Percentiles rank a stretch among this genome's conserved stretches.
phyloP scores from a whole-genome alignment of 2,329 filamentous ascomycete species.

The Lachnellula cervina region DNA sequence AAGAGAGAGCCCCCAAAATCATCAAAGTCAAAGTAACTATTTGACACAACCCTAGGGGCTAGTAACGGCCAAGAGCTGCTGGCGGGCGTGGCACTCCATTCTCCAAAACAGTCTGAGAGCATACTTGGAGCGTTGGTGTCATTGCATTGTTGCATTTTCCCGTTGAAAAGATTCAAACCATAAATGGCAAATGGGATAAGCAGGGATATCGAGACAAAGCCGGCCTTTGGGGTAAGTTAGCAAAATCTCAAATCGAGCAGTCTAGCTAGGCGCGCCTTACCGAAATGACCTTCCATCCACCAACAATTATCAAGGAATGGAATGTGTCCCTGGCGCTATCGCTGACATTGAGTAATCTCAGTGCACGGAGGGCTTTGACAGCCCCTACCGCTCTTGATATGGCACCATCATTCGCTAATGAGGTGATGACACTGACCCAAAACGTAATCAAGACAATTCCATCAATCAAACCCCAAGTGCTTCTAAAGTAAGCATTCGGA shows the following conservation, averaged over 20 bases:
- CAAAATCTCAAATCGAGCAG: neutral
- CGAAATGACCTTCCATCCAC: constrained; percentile 82
- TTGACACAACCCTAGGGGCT: constrained; percentile 73
- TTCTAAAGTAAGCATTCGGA: constrained; percentile 93
- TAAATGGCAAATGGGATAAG: constrained; percentile 97
- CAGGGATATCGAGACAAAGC: constrained; percentile 89
- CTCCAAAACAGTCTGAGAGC: constrained; percentile 74
- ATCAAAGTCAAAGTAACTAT: constrained; percentile 88
- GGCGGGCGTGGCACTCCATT: constrained; percentile 72
- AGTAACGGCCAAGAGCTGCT: constrained; percentile 72
- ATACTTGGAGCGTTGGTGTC: constrained; percentile 56
- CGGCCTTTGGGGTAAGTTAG: constrained; percentile 46
- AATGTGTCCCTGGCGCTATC: constrained; percentile 95
- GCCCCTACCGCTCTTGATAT: constrained; percentile 89
- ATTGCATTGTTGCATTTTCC: constrained; percentile 75
- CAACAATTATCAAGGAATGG: constrained; percentile 90
- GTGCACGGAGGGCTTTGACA: constrained; percentile 90
- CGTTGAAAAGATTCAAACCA: constrained; percentile 87
- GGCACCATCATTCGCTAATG: constrained; percentile 74
- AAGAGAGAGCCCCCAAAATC: constrained; percentile 91
- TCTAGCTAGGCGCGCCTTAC: constrained; percentile 17
- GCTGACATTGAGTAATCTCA: constrained; percentile 90
- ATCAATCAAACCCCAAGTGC: constrained; percentile 96
- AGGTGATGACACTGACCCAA: constrained; percentile 89
- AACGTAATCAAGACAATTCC: constrained; percentile 85